A percentile compares a stretch with the other conserved stretches of the same genome.
Conservation (phyloP, 192 early-diverging fungal species). For the Endogone sp. region DNA sequence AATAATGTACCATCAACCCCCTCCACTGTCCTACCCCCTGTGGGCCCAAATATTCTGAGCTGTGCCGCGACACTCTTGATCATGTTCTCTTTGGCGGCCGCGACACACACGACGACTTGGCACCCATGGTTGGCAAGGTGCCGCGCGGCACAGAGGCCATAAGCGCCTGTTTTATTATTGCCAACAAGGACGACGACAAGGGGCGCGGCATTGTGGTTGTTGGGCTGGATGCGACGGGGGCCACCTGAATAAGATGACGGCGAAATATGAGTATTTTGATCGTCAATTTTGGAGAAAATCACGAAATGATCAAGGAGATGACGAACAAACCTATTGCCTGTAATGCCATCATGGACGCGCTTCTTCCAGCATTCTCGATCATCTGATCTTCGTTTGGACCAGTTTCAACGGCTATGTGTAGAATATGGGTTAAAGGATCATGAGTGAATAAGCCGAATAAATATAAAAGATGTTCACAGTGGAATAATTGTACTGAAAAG, state of each 20-base stretch:
- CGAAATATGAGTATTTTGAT: background rate
- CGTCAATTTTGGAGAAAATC: background rate
- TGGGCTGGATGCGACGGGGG: constrained; percentile 65
- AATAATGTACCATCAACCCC: too few relatives aligned
- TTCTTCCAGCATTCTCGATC: constrained; percentile 78
- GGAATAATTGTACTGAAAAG: too few relatives aligned
- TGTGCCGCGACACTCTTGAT: constrained; percentile 20
- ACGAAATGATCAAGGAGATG: background rate
- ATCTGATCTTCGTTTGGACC: constrained; percentile 68
- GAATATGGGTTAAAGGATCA: constrained; percentile 5
- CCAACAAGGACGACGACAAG: constrained; percentile 69
- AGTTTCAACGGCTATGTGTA: constrained; percentile 51
- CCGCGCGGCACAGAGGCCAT: constrained; percentile 65
- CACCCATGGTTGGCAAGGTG: constrained; percentile 80
- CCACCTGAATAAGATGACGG: constrained; percentile 34
- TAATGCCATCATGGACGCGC: constrained; percentile 66
- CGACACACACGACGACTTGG: constrained; percentile 52
- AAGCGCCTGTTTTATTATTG: constrained; percentile 68
- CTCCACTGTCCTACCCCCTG: constrained; percentile 5
- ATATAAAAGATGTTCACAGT: background rate
- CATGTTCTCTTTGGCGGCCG: constrained; percentile 32
- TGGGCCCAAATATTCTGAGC: constrained; percentile 3
- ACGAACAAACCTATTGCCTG: constrained; percentile 55
- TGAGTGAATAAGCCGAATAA: background rate
- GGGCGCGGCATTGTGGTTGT: constrained; percentile 73